These are phyloP conservation scores for Globisporangium emineosum DNA, from an alignment of 352 stramenopile species.

Conservation along the genomic window DNA sequence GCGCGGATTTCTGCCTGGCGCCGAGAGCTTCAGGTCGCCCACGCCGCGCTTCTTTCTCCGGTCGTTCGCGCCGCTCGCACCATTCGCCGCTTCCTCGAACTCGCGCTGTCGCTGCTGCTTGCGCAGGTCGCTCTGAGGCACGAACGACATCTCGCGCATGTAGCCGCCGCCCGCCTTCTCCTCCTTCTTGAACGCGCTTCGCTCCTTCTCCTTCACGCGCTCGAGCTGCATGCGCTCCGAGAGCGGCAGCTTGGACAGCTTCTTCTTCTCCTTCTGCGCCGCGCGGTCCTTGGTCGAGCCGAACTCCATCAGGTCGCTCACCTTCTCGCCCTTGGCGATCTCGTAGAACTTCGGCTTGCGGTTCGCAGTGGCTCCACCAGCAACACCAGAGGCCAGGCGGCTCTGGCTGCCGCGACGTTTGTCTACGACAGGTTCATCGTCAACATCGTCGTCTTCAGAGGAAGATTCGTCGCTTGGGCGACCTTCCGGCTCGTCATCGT, in stretches of 20 bases:
- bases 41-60: slow-evolving; percentile 81
- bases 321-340: slow-evolving; percentile 78
- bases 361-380: slow-evolving; percentile 3
- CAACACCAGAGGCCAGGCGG: neutral
- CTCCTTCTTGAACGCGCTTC: slow-evolving; percentile 83
- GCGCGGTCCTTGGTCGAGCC: slow-evolving; percentile 61
- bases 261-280: slow-evolving; percentile 73
- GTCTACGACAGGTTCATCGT: slow-evolving; percentile 2
- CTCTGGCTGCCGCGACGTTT: slow-evolving; percentile 12
- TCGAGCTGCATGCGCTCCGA: slow-evolving; percentile 75
- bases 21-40: slow-evolving; percentile 65
- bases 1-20: slow-evolving; percentile 40
- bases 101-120: slow-evolving; percentile 56
- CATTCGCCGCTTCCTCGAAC: slow-evolving; percentile 19
- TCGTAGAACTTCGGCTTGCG: slow-evolving; percentile 85
- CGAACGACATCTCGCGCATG: slow-evolving; percentile 82
- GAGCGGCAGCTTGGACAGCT: slow-evolving; percentile 75
- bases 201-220: slow-evolving; percentile 68
- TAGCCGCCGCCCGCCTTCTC: slow-evolving; percentile 68
- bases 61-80: slow-evolving; percentile 25
- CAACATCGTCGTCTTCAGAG: slow-evolving; percentile 46
- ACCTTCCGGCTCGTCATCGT: slow-evolving; percentile 57
- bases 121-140: slow-evolving; percentile 54
- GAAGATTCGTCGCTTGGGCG: slow-evolving; percentile 68
- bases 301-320: slow-evolving; percentile 79